Conservation (phyloP, 352 stramenopile species). For the Pythium aquatile region DNA sequence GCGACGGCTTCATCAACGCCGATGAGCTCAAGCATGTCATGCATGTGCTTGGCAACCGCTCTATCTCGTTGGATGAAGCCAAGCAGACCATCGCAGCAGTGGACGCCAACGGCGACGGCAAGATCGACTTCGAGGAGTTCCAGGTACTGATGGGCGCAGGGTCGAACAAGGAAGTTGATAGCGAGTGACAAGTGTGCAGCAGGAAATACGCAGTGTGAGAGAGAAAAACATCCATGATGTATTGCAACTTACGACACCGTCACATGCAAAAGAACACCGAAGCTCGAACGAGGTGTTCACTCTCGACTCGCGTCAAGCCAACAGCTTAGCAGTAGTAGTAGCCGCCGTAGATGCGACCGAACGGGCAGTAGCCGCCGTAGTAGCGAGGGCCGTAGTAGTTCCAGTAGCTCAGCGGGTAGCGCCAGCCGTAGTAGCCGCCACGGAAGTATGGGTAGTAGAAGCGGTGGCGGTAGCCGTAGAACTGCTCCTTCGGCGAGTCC, state of each 20-base stretch:
- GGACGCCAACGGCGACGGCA: slow-evolving; percentile 81
- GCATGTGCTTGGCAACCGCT: slow-evolving; percentile 51
- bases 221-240: slow-evolving; percentile 1
- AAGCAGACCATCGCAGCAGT: slow-evolving; percentile 64
- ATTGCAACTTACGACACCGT: background rate
- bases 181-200: background rate
- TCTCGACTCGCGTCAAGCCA: background rate
- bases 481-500: slow-evolving; percentile 15
- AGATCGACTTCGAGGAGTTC: slow-evolving; percentile 89
- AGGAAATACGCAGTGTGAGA: background rate
- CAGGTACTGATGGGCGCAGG: slow-evolving; percentile 47
- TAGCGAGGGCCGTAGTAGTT: slow-evolving; percentile 34
- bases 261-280: background rate
- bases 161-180: slow-evolving; percentile 10
- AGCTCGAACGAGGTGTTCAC: no score
- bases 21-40: slow-evolving; percentile 66
- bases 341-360: slow-evolving; percentile 29
- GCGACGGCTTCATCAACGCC: slow-evolving; percentile 69
- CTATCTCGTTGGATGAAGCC: slow-evolving; percentile 43
- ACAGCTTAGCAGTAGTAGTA: slow-evolving; percentile 43
- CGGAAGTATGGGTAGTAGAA: slow-evolving; percentile 34
- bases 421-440: slow-evolving; percentile 38
- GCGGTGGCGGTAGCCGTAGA: slow-evolving; percentile 21
- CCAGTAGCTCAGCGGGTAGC: slow-evolving; percentile 43
- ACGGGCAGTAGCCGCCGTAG: slow-evolving; percentile 34